Base-by-base conservation (phyloP, 495 filamentous ascomycete species). In the Neurospora tetraspora region DNA sequence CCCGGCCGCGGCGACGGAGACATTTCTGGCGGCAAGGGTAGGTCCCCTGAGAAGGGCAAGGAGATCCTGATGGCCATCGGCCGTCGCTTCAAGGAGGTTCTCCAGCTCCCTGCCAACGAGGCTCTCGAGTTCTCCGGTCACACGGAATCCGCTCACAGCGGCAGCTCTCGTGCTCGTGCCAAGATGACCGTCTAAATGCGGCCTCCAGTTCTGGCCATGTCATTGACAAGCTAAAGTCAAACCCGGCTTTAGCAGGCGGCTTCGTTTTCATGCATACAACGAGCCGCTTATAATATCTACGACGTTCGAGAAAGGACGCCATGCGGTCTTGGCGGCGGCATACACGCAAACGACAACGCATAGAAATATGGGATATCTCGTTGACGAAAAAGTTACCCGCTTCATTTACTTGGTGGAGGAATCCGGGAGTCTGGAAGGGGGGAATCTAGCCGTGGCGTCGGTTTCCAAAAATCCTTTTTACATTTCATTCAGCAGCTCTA, bases 111-210 rank as follows among this genome's bases (percentile, higher is more conserved):
- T 70, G 82, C 89, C 59, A 84, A 82, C 73, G 96, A 98, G 79
- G 77, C 82, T 69, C 89, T 98, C 69, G 96, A 99, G 84, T 99
- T 98, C 85, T 94, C 93, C 4, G 96, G 96, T 42, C 96, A 99
- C 83, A 97, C 94, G 11, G 96, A 99, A 73, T 91, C 90, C 76
- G 94, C 96, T 65, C 92, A 96, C 80, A 90, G 89, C 71, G 96
- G 96, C 70, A 97, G 94, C 85, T 97, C 92, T 14, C 89, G 96
- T 73, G 96, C 96, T 39, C 97, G 96, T 86, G 93, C 96, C 72
- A 99, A 98, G 87, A 93, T 93, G 79, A 86, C 87, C 31, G 95
- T 92, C 74, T 99, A 89, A 82, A 65, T 36, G 3, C 12, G 34
- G 37, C 34, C 16, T 42, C 39, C 27, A 11, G 18, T 37, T 31